phyloP scores from a whole-genome alignment of 2,329 filamentous ascomycete species.

The Alternaria ethzedia region DNA sequence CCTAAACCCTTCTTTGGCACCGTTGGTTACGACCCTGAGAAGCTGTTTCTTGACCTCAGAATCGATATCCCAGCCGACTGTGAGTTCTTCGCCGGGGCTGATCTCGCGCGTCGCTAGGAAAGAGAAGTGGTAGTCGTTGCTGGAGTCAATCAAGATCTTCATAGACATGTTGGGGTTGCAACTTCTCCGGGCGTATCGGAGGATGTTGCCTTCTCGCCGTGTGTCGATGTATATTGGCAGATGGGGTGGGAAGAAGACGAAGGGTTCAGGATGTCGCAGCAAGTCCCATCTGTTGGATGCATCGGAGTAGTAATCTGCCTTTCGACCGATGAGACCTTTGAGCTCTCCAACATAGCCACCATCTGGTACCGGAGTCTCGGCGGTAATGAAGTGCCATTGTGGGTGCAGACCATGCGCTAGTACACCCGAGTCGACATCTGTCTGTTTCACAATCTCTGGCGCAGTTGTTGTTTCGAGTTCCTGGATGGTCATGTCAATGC shows the following conservation, averaged over 20 bases:
- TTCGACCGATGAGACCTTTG: conserved; percentile 62
- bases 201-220: conserved; percentile 80
- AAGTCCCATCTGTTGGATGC: conserved; percentile 55
- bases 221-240: conserved; percentile 94
- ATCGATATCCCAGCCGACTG: conserved; percentile 64
- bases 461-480: conserved; percentile 58
- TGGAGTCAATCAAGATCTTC: conserved; percentile 82
- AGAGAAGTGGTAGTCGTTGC: conserved; percentile 80
- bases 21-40: conserved; percentile 67
- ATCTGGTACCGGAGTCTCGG: conserved; percentile 57
- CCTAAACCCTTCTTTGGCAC: conserved; percentile 64
- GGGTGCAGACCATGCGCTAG: conserved; percentile 64
- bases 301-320: conserved; percentile 56
- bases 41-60: conserved; percentile 60
- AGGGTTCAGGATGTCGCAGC: conserved; percentile 59
- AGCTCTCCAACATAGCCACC: conserved; percentile 72
- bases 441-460: conserved; percentile 60
- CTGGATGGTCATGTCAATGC: conserved; percentile 62
- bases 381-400: conserved; percentile 73
- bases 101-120: conserved; percentile 84
- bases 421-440: conserved; percentile 57
- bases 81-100: conserved; percentile 73
- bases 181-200: conserved; percentile 90
- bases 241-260: conserved; percentile 74
- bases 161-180: conserved; percentile 89